Percentiles rank a stretch among this genome's conserved stretches.
Evolutionary conservation across 2,329 filamentous ascomycete genomes (phyloP).

Genomic region (Cercospora nicotianae): DNA sequence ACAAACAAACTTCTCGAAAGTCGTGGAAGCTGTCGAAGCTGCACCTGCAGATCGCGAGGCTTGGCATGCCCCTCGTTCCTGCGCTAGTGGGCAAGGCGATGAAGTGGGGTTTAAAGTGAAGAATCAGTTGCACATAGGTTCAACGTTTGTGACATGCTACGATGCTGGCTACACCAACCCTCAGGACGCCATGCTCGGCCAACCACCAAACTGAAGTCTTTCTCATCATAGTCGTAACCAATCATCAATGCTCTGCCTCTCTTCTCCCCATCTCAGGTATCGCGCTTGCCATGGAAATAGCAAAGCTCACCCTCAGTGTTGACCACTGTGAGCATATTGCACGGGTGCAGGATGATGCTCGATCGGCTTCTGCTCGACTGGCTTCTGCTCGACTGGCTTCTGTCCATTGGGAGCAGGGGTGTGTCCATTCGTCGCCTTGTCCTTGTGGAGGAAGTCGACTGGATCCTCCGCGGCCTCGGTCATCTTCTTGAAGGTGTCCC

Average conservation of each 20-base stretch:
- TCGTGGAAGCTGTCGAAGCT: slow-evolving; percentile 7
- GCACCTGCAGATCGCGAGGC: slow-evolving; percentile 6
- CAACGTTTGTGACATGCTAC: not conserved
- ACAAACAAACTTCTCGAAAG: slow-evolving; percentile 3
- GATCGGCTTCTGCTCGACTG: not conserved
- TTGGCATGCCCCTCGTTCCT: slow-evolving; percentile 3
- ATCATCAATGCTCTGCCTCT: not conserved
- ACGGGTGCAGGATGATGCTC: slow-evolving; percentile 22
- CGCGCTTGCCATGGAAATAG: not conserved
- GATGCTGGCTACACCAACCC: not conserved
- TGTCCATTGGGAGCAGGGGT: not conserved
- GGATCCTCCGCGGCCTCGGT: slow-evolving; percentile 29
- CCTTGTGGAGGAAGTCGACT: slow-evolving; percentile 14
- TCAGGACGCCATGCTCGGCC: not conserved
- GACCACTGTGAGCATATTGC: slow-evolving; percentile 19
- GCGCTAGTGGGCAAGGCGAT: not conserved
- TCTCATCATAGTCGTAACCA: not conserved
- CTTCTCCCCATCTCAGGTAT: not conserved
- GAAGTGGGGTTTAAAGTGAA: not conserved
- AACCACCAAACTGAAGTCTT: not conserved
- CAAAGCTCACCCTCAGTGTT: not conserved
- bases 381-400: slow-evolving; percentile 15
- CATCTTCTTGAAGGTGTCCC: slow-evolving; percentile 74
- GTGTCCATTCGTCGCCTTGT: not conserved
- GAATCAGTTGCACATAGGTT: not conserved